phyloP scores from a whole-genome alignment of 768 basidiomycete genomes.

The Amanita subjunquillea region DNA sequence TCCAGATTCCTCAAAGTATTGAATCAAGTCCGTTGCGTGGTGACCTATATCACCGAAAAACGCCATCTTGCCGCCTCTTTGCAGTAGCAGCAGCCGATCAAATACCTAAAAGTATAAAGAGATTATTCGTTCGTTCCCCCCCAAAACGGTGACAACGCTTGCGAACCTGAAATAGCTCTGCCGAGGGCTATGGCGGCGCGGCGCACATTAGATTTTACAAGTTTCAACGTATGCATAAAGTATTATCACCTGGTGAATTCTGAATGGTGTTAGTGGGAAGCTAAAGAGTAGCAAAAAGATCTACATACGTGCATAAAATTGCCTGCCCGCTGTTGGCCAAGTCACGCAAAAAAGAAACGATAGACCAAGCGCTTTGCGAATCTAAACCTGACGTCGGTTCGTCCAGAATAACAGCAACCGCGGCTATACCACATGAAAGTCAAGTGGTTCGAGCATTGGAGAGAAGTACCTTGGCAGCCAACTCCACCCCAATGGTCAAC shows the following conservation, averaged over 20 bases:
- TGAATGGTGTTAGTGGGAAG: conserved; percentile 9
- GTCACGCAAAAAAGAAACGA: conserved; percentile 61
- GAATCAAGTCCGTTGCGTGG: conserved; percentile 48
- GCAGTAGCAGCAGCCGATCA: conserved; percentile 67
- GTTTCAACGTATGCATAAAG: background rate
- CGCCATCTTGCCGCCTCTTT: conserved; percentile 66
- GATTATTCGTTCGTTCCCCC: background rate
- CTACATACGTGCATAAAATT: conserved; percentile 75
- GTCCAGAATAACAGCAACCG: conserved; percentile 77
- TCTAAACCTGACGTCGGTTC: conserved; percentile 87
- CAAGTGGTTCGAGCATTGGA: background rate
- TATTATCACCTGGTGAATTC: conserved; percentile 30
- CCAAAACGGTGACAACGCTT: background rate
- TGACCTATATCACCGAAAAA: conserved; percentile 68
- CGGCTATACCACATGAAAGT: conserved; percentile 34
- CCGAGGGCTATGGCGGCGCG: conserved; percentile 57
- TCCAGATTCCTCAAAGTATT: conserved; percentile 71
- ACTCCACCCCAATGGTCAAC: conserved; percentile 79
- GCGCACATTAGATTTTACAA: conserved; percentile 12
- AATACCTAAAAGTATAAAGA: conserved; percentile 34
- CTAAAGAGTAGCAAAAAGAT: background rate
- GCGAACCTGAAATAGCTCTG: conserved; percentile 61
- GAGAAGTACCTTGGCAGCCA: conserved; percentile 68
- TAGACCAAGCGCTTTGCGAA: conserved; percentile 82
- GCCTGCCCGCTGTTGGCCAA: conserved; percentile 79